Evolutionary conservation across 2,329 filamentous ascomycete species (phyloP), one percentile per base, ranked within the genome.

Genomic region (Colletotrichum abscissum): DNA sequence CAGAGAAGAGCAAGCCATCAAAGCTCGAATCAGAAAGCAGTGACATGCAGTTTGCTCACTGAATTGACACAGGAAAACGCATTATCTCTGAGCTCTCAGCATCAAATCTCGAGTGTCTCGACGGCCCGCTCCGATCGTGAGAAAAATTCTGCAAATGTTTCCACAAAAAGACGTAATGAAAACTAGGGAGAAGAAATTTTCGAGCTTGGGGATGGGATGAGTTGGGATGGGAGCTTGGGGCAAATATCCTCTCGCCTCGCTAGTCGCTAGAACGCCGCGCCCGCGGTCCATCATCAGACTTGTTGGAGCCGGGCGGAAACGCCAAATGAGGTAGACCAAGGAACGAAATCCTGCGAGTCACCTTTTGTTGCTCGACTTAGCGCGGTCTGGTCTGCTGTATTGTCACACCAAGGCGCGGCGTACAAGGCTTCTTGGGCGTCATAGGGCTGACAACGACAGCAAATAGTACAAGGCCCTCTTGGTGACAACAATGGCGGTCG

Each of bases 141-240:
- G 54, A 70, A 73, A 73, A 70, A 24, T 38, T 73, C 70, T 73
- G 70, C 67, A 49, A 38, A 24, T 8, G 55, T 62, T 64, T 57
- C 70, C 70, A 73, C 70, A 26, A 22, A 46, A 73, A 73, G 66
- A 73, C 70, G 70, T 73, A 73, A 73, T 42, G 35, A 46, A 73
- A 73, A 69, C 70, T 33, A 59, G 70, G 70, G 66, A 42, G 24
- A 16, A 33, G 58, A 55, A 63, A 24, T 49, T 63, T 57, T 68
- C 58, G 49, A 52, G 26, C 58, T 24, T 62, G 26, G 56, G 35
- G 30, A 26, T 35, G 63, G 49, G 59, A 52, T 68, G 65, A 16
- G 38, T 42, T 42, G 65, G 57, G 56, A 57, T 24, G 56, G 26
- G 63, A 63, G 24, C 59, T 52, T 52, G 63, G 59, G 69, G 69